Evolutionary conservation across 768 basidiomycete genomes (phyloP), one percentile per base, ranked within the genome.

Genomic region (Lactifluus volemus): DNA sequence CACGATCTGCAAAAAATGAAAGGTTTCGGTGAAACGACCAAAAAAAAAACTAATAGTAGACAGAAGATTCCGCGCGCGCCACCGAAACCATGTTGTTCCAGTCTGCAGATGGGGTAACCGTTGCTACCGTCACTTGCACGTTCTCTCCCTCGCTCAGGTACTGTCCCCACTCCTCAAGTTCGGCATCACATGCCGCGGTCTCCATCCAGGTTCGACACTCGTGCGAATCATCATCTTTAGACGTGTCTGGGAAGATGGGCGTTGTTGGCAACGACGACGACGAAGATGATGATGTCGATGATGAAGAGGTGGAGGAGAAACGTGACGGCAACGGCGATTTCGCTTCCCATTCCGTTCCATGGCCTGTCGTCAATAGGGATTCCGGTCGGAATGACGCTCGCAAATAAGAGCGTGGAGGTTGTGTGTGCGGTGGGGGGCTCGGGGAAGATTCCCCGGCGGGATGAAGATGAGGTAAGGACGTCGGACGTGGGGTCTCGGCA

Each of bases 161-260:
- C 30, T 57, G 34, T 25, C 49, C 60, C 60, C 60, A 61, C 17
- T 61, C 60, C 45, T 39, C 39, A 14, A 61, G 5, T 17, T 61
- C 60, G n/a, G 52, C 60, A 6, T 61, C 55, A 15, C 60, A 15
- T 2, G 55, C 60, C 14, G 41, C 60, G 3, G 55, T 52, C 45
- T 17, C 21, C 11, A 61, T 52, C 60, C 60, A 61, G 8, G 9
- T 11, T 7, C 11, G 52, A 6, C n/a, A n/a, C 4, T 53, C 29
- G 21, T 51, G 38, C 1, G 38, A 12, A 11, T 41, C 48, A 14
- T 47, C 19, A 34, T 5, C 32, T 6, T 5, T 34, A 34, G 60
- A 39, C 2, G 53, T 44, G 2, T 17, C 2, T 2, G 19, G 42
- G 1, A 48, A 55, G 3, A 38, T 5, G 2, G 19, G 29, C 36